Evolutionary conservation across 176 grass and related monocot genomes (phyloP), one percentile per base, ranked within the genome.

Genomic region (Microstegium vimineum): DNA sequence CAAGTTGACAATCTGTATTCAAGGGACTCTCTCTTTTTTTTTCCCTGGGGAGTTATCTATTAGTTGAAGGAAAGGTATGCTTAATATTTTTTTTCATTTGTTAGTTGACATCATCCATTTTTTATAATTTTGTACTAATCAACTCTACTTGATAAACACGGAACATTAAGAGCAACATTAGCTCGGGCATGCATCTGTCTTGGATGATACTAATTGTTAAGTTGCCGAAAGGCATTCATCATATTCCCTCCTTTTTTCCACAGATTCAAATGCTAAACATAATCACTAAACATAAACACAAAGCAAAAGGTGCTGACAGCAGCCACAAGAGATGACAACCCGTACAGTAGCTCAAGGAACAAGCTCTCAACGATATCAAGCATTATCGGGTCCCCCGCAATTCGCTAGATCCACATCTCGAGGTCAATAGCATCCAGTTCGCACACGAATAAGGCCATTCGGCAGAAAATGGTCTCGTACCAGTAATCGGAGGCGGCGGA

Each of bases 401-500:
- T 63, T 32, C 62, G 32, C 3, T 26, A 85, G 87, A 89, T 89
- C 82, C 62, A 25, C 25, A 32, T 40, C 49, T 27, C 49, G 22
- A 36, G 54, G 26, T 31, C 17, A 12, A 26, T 23, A 65, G 0
- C 4, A 18, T 47, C 30, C 34, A 27, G 30, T 63, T 30, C 26
- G 18, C 63, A 26, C 36, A 11, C 4, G 10, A 31, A 20, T 30
- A 6, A 64, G 66, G 63, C n/a, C 36, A 49, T 38, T 47, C 30
- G 8, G 30, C 75, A 62, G n/a, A 36, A 85, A 32, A 42, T 20
- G 22, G 30, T 8, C 22, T 36, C 1, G 43, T 62, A 98, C 95
- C 92, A 86, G 84, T 94, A 98, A 86, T 98, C 95, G 37, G 92
- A 98, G 10, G 90, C 90, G 1, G 86, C 80, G 27, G 89, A 88